Conservation (phyloP, 768 basidiomycete genomes). For the Sporobolomyces roseus region DNA sequence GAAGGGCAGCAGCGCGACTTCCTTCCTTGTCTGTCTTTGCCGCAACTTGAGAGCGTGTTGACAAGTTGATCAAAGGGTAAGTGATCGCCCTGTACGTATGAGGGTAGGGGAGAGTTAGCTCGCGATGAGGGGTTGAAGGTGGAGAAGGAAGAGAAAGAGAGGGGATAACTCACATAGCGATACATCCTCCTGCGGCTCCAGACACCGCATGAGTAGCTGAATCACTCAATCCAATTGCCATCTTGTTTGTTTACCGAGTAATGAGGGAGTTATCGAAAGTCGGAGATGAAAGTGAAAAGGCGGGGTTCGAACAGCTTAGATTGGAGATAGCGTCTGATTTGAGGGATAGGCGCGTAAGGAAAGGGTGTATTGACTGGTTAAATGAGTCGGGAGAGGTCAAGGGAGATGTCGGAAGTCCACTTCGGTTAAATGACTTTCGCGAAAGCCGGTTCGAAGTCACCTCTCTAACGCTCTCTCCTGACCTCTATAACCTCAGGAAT, state of each 20-base stretch:
- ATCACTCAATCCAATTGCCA: constrained; percentile 52
- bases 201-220: constrained; percentile 80
- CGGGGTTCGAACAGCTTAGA: neutral
- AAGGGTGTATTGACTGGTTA: too few species aligned
- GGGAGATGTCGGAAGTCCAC: too few species aligned
- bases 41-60: constrained; percentile 87
- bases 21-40: constrained; percentile 74
- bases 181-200: constrained; percentile 83
- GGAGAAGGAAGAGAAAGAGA: neutral
- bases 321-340: too few species aligned
- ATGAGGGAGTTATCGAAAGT: neutral
- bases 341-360: too few species aligned
- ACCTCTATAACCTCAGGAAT: too few species aligned
- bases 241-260: neutral
- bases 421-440: too few species aligned
- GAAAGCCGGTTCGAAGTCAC: too few species aligned
- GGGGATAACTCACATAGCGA: constrained; percentile 68
- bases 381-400: too few species aligned
- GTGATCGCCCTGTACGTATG: constrained; percentile 17
- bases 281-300: neutral
- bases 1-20: constrained; percentile 62
- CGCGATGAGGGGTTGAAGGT: too few species aligned
- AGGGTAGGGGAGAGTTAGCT: neutral
- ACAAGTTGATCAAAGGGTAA: constrained; percentile 78
- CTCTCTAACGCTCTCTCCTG: too few species aligned